Evolutionary conservation across 352 stramenopile genomes (phyloP).

Genomic region (Globisporangium ultimum): DNA sequence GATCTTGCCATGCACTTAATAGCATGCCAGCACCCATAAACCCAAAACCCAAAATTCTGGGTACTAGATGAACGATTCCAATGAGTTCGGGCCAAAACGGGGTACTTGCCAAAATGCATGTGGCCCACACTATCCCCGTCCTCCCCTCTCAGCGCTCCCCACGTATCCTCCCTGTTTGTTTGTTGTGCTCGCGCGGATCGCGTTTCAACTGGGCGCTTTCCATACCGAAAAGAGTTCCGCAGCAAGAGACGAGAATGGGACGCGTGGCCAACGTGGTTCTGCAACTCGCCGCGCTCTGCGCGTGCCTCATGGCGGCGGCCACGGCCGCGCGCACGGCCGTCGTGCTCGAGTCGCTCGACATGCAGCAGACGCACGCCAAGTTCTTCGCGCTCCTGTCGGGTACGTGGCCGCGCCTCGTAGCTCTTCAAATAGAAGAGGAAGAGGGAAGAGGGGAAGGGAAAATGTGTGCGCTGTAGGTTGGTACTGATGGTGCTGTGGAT

Average conservation of each 20-base stretch:
- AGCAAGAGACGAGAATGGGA: conserved; percentile 6
- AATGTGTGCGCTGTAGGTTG: not conserved
- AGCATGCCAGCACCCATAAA: too few relatives aligned
- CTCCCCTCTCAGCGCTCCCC: conserved; percentile 2
- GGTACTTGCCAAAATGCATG: not conserved
- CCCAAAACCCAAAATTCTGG: too few relatives aligned
- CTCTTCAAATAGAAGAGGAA: not conserved
- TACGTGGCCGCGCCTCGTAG: conserved; percentile 15
- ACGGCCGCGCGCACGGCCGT: conserved; percentile 59
- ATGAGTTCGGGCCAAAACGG: too few relatives aligned
- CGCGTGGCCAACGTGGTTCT: conserved; percentile 11
- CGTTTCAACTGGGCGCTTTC: conserved; percentile 1
- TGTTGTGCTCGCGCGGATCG: not conserved
- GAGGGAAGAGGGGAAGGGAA: not conserved
- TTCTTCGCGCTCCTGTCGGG: conserved; percentile 70
- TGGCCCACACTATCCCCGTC: not conserved
- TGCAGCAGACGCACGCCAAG: conserved; percentile 67
- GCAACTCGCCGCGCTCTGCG: conserved; percentile 8
- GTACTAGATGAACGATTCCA: too few relatives aligned
- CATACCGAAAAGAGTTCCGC: not conserved
- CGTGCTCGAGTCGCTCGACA: conserved; percentile 52
- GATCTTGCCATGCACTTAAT: too few relatives aligned
- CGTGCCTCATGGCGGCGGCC: conserved; percentile 11
- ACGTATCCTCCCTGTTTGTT: conserved; percentile 10
- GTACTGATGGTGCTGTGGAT: not conserved